Evolutionary conservation across 164 flowering plant species (phyloP), one percentile per base, ranked within the genome.

Genomic region (Magnolia sinica): DNA sequence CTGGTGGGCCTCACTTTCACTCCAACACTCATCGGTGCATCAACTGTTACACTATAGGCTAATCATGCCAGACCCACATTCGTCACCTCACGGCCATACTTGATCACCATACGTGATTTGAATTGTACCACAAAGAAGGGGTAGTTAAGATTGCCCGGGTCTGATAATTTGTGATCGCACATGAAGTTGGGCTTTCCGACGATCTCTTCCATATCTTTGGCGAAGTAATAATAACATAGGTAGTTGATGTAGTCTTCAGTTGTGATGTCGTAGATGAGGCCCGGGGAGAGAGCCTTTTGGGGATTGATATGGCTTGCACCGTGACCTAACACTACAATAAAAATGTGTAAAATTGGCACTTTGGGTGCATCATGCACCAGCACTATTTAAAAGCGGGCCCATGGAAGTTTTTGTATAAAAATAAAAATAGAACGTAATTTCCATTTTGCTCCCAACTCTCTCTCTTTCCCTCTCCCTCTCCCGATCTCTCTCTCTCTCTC

Each of bases 301-400:
- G 94, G 95, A 74, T 91, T 87, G 0, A 93, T 95, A 74, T 95
- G 91, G 63, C 98, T 97, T 0, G 98, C 79, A 0, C 98, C 98
- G 64, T 90, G 89, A 16, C 89, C 91, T 85, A 82, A 91, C 13
- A n/a, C n/a, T n/a, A n/a, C n/a, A n/a, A n/a, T n/a, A n/a, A n/a
- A n/a, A n/a, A n/a, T n/a, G n/a, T n/a, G n/a, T n/a, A n/a, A n/a
- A n/a, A n/a, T n/a, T n/a, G n/a, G n/a, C n/a, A n/a, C n/a, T n/a
- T n/a, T n/a, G n/a, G n/a, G n/a, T n/a, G n/a, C n/a, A n/a, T n/a
- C n/a, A n/a, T n/a, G n/a, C n/a, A n/a, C n/a, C n/a, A n/a, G n/a
- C n/a, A n/a, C n/a, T n/a, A n/a, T n/a, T n/a, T n/a, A n/a, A n/a
- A n/a, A n/a, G n/a, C n/a, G n/a, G n/a, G n/a, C n/a, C n/a, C n/a